A percentile compares a stretch with the other conserved stretches of the same genome.
These are phyloP conservation scores for Diplodia sapinea DNA, from an alignment of 2,329 filamentous ascomycete species.

Conservation along the genomic window DNA sequence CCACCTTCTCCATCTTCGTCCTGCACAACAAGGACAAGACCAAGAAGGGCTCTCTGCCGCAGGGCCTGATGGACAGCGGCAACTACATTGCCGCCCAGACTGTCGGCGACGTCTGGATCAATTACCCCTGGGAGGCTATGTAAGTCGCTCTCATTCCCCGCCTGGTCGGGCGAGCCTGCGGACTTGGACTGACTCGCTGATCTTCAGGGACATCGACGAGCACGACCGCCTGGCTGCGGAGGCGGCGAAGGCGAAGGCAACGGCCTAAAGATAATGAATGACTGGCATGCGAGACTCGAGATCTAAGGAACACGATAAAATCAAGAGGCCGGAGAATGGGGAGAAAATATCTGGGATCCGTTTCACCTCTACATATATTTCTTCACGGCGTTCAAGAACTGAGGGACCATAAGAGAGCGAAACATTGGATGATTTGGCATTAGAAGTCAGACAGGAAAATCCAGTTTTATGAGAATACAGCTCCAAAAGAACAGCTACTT, in stretches of 20 bases:
- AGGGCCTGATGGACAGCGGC: constrained; percentile 73
- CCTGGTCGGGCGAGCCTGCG: background rate
- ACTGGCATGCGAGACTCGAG: background rate
- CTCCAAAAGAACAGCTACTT: background rate
- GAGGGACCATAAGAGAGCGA: constrained; percentile 11
- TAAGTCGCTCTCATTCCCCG: constrained; percentile 47
- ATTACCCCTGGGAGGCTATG: constrained; percentile 97
- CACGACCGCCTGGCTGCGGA: constrained; percentile 72
- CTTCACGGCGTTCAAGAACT: constrained; percentile 12
- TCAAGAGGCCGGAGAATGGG: background rate
- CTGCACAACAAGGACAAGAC: constrained; percentile 98
- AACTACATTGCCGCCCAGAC: constrained; percentile 87
- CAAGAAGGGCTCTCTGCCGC: constrained; percentile 87
- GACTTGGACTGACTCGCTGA: background rate
- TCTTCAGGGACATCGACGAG: constrained; percentile 78
- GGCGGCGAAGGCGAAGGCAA: constrained; percentile 12
- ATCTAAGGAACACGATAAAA: background rate
- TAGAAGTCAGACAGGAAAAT: constrained; percentile 22
- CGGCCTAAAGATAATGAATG: background rate
- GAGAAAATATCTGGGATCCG: background rate
- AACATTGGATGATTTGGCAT: constrained; percentile 17
- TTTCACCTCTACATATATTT: background rate
- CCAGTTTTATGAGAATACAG: background rate
- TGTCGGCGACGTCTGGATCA: constrained; percentile 95
- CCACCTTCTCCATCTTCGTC: constrained; percentile 92